Percentiles rank a stretch among this genome's conserved stretches.
Conservation (phyloP, 2,329 filamentous ascomycete genomes). For the Grosmannia penicillata region DNA sequence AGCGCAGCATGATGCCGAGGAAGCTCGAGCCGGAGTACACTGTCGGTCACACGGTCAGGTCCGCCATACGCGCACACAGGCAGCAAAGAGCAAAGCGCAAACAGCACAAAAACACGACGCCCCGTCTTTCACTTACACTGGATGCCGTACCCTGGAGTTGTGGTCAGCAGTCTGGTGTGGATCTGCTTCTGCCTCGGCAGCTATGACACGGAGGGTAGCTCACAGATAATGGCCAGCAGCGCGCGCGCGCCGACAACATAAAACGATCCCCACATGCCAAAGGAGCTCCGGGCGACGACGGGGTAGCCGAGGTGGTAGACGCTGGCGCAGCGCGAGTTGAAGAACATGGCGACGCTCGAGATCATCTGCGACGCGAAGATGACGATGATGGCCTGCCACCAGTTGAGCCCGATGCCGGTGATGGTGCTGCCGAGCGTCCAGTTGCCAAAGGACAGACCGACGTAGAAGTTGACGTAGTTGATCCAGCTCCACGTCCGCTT, state of each 20-base stretch:
- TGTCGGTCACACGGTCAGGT: neutral
- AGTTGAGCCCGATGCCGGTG: slow-evolving; percentile 26
- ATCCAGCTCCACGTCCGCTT: slow-evolving; percentile 23
- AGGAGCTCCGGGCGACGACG: slow-evolving; percentile 16
- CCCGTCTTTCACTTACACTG: too few species aligned
- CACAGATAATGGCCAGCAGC: slow-evolving; percentile 19
- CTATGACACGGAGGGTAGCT: too few species aligned
- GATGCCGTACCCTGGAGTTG: slow-evolving; percentile 15
- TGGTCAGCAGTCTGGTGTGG: too few species aligned
- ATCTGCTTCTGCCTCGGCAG: too few species aligned
- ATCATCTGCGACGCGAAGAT: slow-evolving; percentile 27
- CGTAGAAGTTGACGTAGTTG: slow-evolving; percentile 25
- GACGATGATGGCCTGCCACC: slow-evolving; percentile 27
- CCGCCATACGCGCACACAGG: too few species aligned
- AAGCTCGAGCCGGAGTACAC: slow-evolving; percentile 10
- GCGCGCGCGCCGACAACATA: slow-evolving; percentile 22
- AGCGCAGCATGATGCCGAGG: slow-evolving; percentile 11
- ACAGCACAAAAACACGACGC: too few species aligned
- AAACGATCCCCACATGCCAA: slow-evolving; percentile 25
- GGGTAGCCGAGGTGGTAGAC: slow-evolving; percentile 26
- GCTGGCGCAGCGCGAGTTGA: slow-evolving; percentile 26
- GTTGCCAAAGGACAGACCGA: slow-evolving; percentile 23
- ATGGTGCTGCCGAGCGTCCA: slow-evolving; percentile 22
- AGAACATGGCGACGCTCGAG: slow-evolving; percentile 25
- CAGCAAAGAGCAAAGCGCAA: slow-evolving; percentile 4